Base-by-base conservation (phyloP, 768 basidiomycete genomes). In the Kockovaella imperatae region DNA sequence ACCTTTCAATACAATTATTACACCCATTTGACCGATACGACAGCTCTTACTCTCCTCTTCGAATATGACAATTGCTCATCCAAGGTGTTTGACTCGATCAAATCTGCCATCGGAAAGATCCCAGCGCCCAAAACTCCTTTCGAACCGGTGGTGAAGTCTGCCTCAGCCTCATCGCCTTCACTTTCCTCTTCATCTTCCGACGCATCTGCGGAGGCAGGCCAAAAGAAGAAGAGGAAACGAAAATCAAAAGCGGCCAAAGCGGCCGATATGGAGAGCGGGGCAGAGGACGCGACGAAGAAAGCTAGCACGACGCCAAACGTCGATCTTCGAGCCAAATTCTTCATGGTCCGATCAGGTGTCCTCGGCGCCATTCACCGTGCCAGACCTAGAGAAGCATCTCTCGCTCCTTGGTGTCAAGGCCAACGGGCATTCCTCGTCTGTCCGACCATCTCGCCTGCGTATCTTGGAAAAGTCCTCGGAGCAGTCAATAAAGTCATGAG, bases 1-100 rank as follows among this genome's bases (percentile, higher is more conserved):
- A 76, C 81, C 1, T 82, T 80, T 71, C 81, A 87, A 68, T 87
- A 82, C 74, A 77, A 80, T 73, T 82, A 83, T 72, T 89, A 89
- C 76, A 75, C 77, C 48, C 77, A 77, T 60, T 79, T 93, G 54
- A 77, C 93, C 62, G 71, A 78, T 66, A 59, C 71, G 20, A 69
- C 75, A 30, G 75, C 80, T 0, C 82, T 87, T 26, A 73, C 89
- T 66, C 74, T 95, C 55, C 77, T 93, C 72, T 80, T 93, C 51
- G 77, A 81, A 43, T 87, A 88, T 69, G 75, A 78, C 53, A 82
- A 86, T 54, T 84, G 91, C 64, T 49, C 55, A 24, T 80, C 84
- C 2, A 75, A 78, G 32, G 77, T 83, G 32, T 75, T 87, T 56
- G 75, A 79, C 49, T 77, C 78, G 45, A 76, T 95, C 23, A 78